Evolutionary conservation across 2,329 filamentous ascomycete genomes (phyloP).

Genomic region (Fusarium humuli): DNA sequence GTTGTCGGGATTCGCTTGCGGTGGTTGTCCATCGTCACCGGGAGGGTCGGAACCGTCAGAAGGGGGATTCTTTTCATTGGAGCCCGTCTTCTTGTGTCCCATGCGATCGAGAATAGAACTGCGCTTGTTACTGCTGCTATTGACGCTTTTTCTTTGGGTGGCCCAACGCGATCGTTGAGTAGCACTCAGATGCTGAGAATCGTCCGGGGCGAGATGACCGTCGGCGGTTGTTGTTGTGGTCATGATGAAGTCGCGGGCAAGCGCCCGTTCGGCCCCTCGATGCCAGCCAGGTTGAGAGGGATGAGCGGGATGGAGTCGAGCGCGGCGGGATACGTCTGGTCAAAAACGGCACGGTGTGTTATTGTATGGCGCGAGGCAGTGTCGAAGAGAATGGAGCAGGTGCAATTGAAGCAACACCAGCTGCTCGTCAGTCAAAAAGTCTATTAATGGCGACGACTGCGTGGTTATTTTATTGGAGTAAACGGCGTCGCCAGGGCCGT

Average conservation of each 20-base stretch:
- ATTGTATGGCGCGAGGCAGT: slow-evolving; percentile 3
- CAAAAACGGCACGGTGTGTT: background rate
- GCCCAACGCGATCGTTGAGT: slow-evolving; percentile 93
- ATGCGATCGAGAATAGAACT: slow-evolving; percentile 82
- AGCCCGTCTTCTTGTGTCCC: slow-evolving; percentile 70
- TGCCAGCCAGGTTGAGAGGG: slow-evolving; percentile 52
- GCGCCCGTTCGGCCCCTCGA: slow-evolving; percentile 54
- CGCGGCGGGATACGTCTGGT: slow-evolving; percentile 21
- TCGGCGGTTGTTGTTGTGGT: slow-evolving; percentile 51
- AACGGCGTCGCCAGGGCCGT: slow-evolving; percentile 41
- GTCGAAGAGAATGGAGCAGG: slow-evolving; percentile 35
- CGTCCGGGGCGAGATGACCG: slow-evolving; percentile 40
- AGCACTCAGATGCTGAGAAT: slow-evolving; percentile 30
- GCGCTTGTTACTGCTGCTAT: slow-evolving; percentile 82
- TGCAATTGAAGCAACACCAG: slow-evolving; percentile 44
- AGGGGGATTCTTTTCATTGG: slow-evolving; percentile 75
- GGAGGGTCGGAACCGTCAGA: slow-evolving; percentile 48
- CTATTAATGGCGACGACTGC: slow-evolving; percentile 14
- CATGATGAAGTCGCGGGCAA: slow-evolving; percentile 53
- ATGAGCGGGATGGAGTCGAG: slow-evolving; percentile 32
- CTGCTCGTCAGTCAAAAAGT: slow-evolving; percentile 39
- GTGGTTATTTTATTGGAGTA: slow-evolving; percentile 12
- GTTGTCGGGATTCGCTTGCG: slow-evolving; percentile 48
- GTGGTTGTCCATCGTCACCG: slow-evolving; percentile 42
- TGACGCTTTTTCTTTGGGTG: slow-evolving; percentile 85